A percentile compares a stretch with the other conserved stretches of the same genome.
These are phyloP conservation scores for Elaeagnus macrophylla DNA, from an alignment of 306 rosid genomes.

Conservation along the genomic window DNA sequence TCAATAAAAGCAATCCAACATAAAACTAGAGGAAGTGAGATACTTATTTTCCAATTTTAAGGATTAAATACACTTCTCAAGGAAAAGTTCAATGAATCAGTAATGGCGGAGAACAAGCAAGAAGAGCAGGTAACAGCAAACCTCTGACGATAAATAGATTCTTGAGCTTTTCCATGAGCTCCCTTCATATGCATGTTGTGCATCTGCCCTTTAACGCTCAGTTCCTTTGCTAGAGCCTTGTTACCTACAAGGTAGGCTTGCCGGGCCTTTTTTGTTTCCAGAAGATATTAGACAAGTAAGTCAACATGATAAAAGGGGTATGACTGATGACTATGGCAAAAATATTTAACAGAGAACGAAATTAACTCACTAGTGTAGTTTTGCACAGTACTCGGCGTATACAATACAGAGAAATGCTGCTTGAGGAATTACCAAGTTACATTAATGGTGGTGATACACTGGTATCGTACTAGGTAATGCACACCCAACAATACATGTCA, in stretches of 20 bases:
- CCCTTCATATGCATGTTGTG: slow-evolving; percentile 92
- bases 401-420: background rate
- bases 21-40: background rate
- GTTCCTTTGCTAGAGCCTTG: slow-evolving; percentile 87
- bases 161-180: slow-evolving; percentile 95
- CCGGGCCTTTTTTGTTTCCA: slow-evolving; percentile 58
- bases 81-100: background rate
- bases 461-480: background rate
- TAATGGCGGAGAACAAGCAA: slow-evolving; percentile 12
- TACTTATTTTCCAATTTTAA: background rate
- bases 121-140: slow-evolving; percentile 35
- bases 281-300: slow-evolving; percentile 15
- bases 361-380: background rate
- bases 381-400: slow-evolving; percentile 1
- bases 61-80: background rate
- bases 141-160: slow-evolving; percentile 92
- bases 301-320: slow-evolving; percentile 12
- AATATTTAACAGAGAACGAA: background rate
- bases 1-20: background rate
- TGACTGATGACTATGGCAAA: slow-evolving; percentile 11
- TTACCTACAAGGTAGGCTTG: slow-evolving; percentile 90
- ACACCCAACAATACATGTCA: slow-evolving; percentile 5
- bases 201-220: slow-evolving; percentile 80
- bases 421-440: background rate
- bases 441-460: slow-evolving; percentile 4